These are phyloP conservation scores for Petunia secreta DNA, from an alignment of 257 asterid genomes.

Conservation along the genomic window DNA sequence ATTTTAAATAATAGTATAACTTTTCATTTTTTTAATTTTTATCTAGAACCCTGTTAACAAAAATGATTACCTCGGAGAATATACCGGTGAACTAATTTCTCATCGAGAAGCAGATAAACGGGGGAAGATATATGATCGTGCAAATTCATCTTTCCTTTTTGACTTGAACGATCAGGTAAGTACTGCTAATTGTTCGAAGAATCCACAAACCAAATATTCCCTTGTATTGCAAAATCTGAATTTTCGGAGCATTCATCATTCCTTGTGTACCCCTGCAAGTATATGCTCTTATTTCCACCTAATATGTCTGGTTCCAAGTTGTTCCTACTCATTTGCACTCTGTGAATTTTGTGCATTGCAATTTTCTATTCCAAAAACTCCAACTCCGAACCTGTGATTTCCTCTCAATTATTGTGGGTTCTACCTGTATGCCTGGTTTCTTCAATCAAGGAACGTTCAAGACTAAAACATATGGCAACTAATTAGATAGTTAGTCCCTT, in stretches of 20 bases:
- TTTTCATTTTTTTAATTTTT: not conserved
- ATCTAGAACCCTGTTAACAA: slow-evolving; percentile 79
- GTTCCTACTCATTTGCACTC: not conserved
- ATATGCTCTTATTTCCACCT: not conserved
- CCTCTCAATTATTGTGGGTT: not conserved
- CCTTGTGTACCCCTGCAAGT: not conserved
- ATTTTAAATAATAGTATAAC: not conserved
- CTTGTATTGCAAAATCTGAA: not conserved
- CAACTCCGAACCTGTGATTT: not conserved
- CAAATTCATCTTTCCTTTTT: slow-evolving; percentile 91
- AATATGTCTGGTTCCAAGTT: not conserved
- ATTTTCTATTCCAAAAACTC: slow-evolving; percentile 8
- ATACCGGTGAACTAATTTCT: slow-evolving; percentile 93
- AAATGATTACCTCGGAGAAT: slow-evolving; percentile 95
- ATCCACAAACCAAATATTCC: not conserved
- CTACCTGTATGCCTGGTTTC: not conserved
- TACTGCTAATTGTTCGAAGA: not conserved
- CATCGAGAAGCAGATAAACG: slow-evolving; percentile 98
- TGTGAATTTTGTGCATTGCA: not conserved
- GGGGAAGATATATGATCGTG: slow-evolving; percentile 91
- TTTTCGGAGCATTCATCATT: not conserved
- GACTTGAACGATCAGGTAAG: slow-evolving; percentile 90
- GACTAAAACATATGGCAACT: not conserved
- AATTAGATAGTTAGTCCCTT: not conserved
- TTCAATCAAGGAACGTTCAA: not conserved